Base-by-base conservation (phyloP, 1,139 yeast genomes). In the Blastobotrys petasosporus region DNA sequence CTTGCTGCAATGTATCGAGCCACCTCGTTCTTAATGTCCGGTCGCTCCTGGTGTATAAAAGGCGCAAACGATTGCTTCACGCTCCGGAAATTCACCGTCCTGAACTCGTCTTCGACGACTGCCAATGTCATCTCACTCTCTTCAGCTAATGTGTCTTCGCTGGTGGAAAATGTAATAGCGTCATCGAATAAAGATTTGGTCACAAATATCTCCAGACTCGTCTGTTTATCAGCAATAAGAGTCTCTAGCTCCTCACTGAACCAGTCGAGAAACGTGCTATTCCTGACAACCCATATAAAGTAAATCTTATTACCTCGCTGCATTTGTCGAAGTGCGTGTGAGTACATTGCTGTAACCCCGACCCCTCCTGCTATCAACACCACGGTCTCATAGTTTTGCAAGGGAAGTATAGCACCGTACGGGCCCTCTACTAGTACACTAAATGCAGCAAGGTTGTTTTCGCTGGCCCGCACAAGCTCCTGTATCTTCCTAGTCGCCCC, bases 321-420 rank as follows among this genome's bases (percentile, higher is more conserved):
- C 16, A 46, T 3, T 25, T 55, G 42, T 20, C 47, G 48, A 8
- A 50, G 42, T n/a, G 60, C 60, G 39, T 58, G 52, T 10, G 63
- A 50, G 60, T 62, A 55, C 12, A 52, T 52, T 3, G 80, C 79
- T 1, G 90, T 81, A 47, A 83, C 69, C 58, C 92, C 92, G 53
- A 80, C 80, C 47, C 87, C 86, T 53, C 85, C 82, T 2, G 79
- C 76, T 44, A 81, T 51, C 42, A 80, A 66, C 12, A 79, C 60
- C 6, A 71, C 62, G 36, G 73, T 73, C 45, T 77, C 77, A 56
- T 73, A 80, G 46, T 73, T 71, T 46, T 69, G 69, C 45, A 77
- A 47, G 61, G 83, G 72, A 50, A 76, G 55, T 54, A 67, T 55
- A 55, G 65, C 62, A 56, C 82, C 79, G 55, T 79, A 79, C 0